Percentiles rank a stretch among this genome's conserved stretches.
Evolutionary conservation across 1,284 basidiomycete genomes (phyloP).

Genomic region (Earliella scabrosa): DNA sequence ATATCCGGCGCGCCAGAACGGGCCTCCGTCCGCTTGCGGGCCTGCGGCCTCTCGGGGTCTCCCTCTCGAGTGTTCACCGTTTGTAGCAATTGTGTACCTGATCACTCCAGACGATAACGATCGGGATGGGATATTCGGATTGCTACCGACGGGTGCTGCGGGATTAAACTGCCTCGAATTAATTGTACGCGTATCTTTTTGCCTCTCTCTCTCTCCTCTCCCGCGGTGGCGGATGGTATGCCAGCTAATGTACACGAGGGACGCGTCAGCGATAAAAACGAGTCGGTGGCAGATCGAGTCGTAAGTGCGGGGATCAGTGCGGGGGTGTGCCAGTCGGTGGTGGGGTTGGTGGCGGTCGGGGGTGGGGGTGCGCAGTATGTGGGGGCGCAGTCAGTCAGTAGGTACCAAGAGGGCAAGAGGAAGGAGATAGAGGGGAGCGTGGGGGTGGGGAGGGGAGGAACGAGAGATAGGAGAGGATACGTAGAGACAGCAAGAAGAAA

Average conservation of each 20-base stretch:
- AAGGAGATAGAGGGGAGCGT: background rate
- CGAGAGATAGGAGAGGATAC: background rate
- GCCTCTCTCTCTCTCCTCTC: background rate
- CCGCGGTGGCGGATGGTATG: background rate
- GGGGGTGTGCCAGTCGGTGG: too few species aligned
- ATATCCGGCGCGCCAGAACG: too few species aligned
- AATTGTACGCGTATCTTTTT: conserved; percentile 15
- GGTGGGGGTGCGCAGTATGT: background rate
- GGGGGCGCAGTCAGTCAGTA: conserved; percentile 5
- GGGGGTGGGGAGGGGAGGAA: background rate
- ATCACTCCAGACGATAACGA: too few species aligned
- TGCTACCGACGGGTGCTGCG: background rate
- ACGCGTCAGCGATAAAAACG: background rate
- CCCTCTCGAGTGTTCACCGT: too few species aligned
- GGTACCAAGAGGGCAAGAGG: background rate
- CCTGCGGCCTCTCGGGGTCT: too few species aligned
- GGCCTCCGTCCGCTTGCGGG: too few species aligned
- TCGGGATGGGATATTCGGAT: background rate
- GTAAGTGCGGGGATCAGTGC: too few species aligned
- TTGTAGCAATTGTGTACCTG: too few species aligned
- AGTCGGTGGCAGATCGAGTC: too few species aligned
- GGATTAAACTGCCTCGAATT: conserved; percentile 1
- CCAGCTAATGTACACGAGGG: conserved; percentile 19
- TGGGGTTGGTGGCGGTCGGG: background rate
- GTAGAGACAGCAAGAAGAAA: background rate